Conservation (phyloP, 164 flowering plant genomes). For the Berberis thunbergii region DNA sequence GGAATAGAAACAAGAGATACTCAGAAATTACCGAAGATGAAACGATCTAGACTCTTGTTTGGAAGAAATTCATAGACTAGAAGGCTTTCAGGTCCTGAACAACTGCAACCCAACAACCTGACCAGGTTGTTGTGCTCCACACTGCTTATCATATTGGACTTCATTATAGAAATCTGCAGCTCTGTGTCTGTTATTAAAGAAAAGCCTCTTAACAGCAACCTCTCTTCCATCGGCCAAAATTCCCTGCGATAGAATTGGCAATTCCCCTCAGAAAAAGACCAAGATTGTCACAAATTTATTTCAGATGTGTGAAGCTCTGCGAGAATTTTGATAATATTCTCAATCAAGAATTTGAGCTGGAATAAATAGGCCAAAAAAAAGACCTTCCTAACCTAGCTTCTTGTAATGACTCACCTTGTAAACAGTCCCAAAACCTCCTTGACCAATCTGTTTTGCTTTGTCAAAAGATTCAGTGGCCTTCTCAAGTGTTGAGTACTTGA, state of each 20-base stretch:
- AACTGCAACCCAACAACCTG: constrained; percentile 51
- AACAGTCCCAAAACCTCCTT: too few species aligned
- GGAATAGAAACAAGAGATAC: not conserved
- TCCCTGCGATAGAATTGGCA: constrained; percentile 28
- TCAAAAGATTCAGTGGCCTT: too few species aligned
- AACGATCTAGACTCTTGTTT: constrained; percentile 47
- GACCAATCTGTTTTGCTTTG: too few species aligned
- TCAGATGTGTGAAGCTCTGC: too few species aligned
- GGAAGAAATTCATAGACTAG: constrained; percentile 54
- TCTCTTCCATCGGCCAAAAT: constrained; percentile 57
- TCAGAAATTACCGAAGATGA: constrained; percentile 43
- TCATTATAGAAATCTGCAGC: constrained; percentile 40
- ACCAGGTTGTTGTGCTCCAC: constrained; percentile 56
- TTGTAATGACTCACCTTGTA: too few species aligned
- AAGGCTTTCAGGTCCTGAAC: constrained; percentile 32
- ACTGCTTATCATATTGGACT: constrained; percentile 45
- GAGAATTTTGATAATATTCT: too few species aligned
- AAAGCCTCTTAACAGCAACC: constrained; percentile 54
- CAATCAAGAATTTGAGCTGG: too few species aligned
- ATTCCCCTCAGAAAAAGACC: too few species aligned
- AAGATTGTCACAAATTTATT: too few species aligned
- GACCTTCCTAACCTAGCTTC: too few species aligned
- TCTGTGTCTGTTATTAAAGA: constrained; percentile 21
- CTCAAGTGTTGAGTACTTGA: too few species aligned
- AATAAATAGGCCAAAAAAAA: too few species aligned